Base-by-base conservation (phyloP, 768 basidiomycete species). In the Suillus spraguei region DNA sequence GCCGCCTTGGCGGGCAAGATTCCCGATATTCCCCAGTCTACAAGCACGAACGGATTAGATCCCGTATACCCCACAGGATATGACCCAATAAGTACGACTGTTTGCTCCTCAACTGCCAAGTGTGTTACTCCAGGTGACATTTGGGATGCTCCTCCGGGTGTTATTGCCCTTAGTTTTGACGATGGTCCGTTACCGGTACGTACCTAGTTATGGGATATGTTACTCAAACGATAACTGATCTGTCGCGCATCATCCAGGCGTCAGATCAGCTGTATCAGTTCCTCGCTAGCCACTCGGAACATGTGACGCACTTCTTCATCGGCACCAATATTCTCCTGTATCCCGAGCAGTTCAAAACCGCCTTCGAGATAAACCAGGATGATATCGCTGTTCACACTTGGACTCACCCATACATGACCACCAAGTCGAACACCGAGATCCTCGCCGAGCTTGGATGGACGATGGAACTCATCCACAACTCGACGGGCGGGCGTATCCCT, bases 281-380 rank as follows among this genome's bases (percentile, higher is more conserved):
- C 73, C 79, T 97, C 56, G 66, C 80, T 63, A 60, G 78, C n/a
- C 82, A 95, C 63, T 85, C 88, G 64, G 74, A 86, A 62, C 82
- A 75, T n/a, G 88, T 87, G 4, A 96, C 95, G 5, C 94, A 96
- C 72, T 97, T 96, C 74, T 85, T 95, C 81, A 96, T 97, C 66
- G 95, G 95, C 20, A 71, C 82, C 39, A 91, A 94, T 71, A 90
- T 95, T 63, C 68, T 91, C 33, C 59, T 71, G 47, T 79, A 90
- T 70, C 84, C 87, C 5, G 71, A 79, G 10, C 68, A 80, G 53
- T 93, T 95, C 75, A 66, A 78, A 63, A 69, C 71, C 11, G 87
- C 87, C 0, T 86, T 86, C 69, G 71, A 73, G 66, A 66, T 68
- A 9, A 72, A 68, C 60, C 59, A 69, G 24, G 75, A 79, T 49